Evolutionary conservation across 1,139 yeast genomes (phyloP).

Genomic region (Candida smagusa): DNA sequence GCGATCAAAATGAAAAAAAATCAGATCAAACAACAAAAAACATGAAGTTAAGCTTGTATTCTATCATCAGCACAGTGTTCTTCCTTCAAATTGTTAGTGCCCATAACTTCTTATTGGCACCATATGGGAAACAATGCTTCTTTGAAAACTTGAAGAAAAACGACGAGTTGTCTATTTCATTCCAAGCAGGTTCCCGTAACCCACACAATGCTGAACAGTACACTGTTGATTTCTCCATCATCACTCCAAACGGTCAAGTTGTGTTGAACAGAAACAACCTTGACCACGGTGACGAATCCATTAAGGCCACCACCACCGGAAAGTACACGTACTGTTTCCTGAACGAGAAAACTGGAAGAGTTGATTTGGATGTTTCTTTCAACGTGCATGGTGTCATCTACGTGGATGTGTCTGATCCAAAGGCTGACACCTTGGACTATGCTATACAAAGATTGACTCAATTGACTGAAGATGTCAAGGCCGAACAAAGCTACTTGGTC

Average conservation of each 20-base stretch:
- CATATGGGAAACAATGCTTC: constrained; percentile 86
- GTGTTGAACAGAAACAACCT: constrained; percentile 50
- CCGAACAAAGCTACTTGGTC: constrained; percentile 89
- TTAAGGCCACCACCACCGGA: constrained; percentile 66
- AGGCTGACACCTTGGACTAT: constrained; percentile 78
- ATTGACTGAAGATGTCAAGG: constrained; percentile 80
- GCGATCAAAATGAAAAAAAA: constrained; percentile 3
- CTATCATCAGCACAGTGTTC: constrained; percentile 5
- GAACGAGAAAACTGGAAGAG: constrained; percentile 71
- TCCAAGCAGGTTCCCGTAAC: constrained; percentile 93
- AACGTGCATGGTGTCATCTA: constrained; percentile 92
- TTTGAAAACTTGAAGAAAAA: constrained; percentile 76
- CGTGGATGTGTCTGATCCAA: constrained; percentile 80
- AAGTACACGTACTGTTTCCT: constrained; percentile 88
- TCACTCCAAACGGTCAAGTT: constrained; percentile 58
- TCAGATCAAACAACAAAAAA: constrained; percentile 6
- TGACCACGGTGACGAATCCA: constrained; percentile 78
- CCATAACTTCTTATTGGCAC: constrained; percentile 80
- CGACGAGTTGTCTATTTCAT: constrained; percentile 84
- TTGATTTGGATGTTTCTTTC: constrained; percentile 89
- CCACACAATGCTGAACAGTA: constrained; percentile 75
- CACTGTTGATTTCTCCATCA: constrained; percentile 69
- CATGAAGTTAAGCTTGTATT: constrained; percentile 6
- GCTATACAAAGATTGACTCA: constrained; percentile 77
- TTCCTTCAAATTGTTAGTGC: constrained; percentile 37